Evolutionary conservation across 2,329 filamentous ascomycete genomes (phyloP), one percentile per base, ranked within the genome.

Genomic region (Colletotrichum cereale): DNA sequence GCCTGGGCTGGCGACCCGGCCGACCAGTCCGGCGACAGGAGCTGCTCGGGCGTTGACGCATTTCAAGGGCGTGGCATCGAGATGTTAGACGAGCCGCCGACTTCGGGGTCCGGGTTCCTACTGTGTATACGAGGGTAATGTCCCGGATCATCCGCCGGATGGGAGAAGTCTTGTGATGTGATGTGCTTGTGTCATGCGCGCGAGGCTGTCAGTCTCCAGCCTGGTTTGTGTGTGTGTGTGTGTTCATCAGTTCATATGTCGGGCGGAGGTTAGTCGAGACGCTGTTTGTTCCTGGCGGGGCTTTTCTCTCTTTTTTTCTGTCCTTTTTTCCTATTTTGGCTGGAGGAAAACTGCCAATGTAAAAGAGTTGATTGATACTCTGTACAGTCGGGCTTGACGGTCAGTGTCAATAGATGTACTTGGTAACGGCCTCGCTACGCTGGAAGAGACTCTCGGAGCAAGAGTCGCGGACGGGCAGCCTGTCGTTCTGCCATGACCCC

Each of bases 201-300:
- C 3, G 34, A 56, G 53, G n/a, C 34, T 31, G 21, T 56, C 12
- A 56, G 38, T 56, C 31, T 26, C 53, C 12, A 12, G 10, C 10
- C 21, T 36, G 7, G 11, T 16, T 7, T 34, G 50, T 53, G 50
- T 53, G 21, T 31, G 50, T 53, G 50, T 53, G 48, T 52, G 14
- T 52, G 50, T 34, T 5, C 10, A 31, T 36, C 5, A 38, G 14
- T 18, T 16, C 24, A 36, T 29, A 31, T 67, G 63, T 40, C 40
- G 53, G 38, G n/a, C 47, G 10, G 53, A 67, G 56, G 56, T 70
- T 40, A 62, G 56, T 50, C 63, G 48, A 21, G 21, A 6, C 40
- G 16, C 61, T 16, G 67, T 12, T 26, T 34, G 18, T 29, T n/a
- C 29, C 14, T 42, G 21, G 31, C 14, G 42, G 34, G 7, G 31